Base-by-base conservation (phyloP, 352 stramenopile genomes). In the Achlya hypogyna region DNA sequence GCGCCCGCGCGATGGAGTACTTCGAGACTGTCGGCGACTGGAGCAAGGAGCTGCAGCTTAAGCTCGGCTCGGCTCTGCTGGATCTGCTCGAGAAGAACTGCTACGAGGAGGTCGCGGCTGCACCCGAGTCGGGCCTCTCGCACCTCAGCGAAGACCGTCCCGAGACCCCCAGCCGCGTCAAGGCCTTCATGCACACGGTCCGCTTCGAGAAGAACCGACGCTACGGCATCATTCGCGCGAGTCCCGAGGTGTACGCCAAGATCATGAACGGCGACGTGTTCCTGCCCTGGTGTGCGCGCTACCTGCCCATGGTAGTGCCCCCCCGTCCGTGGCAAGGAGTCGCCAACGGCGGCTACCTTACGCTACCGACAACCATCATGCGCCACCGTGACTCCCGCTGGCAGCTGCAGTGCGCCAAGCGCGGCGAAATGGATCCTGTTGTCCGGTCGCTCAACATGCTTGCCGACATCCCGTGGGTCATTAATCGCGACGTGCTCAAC, bases 241-340 rank as follows among this genome's bases (percentile, higher is more conserved):
- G 16, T 18, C 25, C 40, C 67, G 78, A 83, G 51, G 80, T 92
- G 42, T 76, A 92, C 69, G 71, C 76, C 59, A 74, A 70, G 60
- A 84, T 91, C 23, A 72, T 82, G 16, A 73, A 81, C 32, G 69
- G 74, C 49, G 73, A 78, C 4, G 88, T 91, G 28, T 71, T 91
- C 10, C 59, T 93, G 47, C 79, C 85, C 14, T 91, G 84, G 78
- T 91, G 81, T 20, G 82, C 87, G 18, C 78, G 93, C 20, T 96
- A 97, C 69, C 79, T 97, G 63, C 96, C 97, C 22, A 99, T 99
- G 97, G 79, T 99, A 43, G 88, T 98, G 10, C 93, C 96, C 22
- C 97, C 97, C 16, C 87, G 82, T 62, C 78, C 83, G 28, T 99
- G 97, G 97, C 84, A 81, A 8, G 77, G 72, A 51, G 74, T 96